phyloP scores from a whole-genome alignment of 1,139 yeast species.

The Waltiozyma sp. region DNA sequence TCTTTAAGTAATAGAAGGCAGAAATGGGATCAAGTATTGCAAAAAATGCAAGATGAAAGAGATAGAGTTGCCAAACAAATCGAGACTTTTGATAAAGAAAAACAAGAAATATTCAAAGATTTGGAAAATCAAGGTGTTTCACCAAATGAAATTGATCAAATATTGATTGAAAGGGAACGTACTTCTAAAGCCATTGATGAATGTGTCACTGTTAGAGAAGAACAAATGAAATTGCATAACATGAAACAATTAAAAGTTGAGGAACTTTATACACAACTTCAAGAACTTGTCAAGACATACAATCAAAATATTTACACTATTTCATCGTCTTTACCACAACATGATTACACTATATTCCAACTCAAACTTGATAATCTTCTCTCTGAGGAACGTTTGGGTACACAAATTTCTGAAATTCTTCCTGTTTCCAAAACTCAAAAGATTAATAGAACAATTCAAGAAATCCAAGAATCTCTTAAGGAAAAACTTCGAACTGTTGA shows the following conservation, averaged over 20 bases:
- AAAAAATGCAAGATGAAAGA: slow-evolving; percentile 46
- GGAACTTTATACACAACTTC: slow-evolving; percentile 38
- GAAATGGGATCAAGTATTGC: slow-evolving; percentile 52
- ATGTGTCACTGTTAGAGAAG: slow-evolving; percentile 25
- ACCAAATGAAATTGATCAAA: slow-evolving; percentile 48
- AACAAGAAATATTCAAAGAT: slow-evolving; percentile 33
- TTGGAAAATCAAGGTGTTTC: slow-evolving; percentile 48
- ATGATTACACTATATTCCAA: slow-evolving; percentile 24
- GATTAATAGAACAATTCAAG: slow-evolving; percentile 13
- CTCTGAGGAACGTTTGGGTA: slow-evolving; percentile 25
- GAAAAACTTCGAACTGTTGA: slow-evolving; percentile 40
- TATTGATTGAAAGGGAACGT: slow-evolving; percentile 51
- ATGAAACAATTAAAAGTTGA: slow-evolving; percentile 39
- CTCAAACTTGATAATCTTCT: slow-evolving; percentile 27
- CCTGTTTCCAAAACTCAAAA: slow-evolving; percentile 22
- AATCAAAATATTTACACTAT: slow-evolving; percentile 43
- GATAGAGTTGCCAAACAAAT: slow-evolving; percentile 34
- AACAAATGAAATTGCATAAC: slow-evolving; percentile 25
- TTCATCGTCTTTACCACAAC: slow-evolving; percentile 17
- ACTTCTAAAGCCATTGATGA: slow-evolving; percentile 46
- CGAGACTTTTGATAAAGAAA: slow-evolving; percentile 32
- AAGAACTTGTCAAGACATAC: slow-evolving; percentile 41
- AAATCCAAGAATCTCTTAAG: slow-evolving; percentile 36
- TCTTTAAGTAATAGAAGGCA: slow-evolving; percentile 52
- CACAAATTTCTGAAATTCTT: slow-evolving; percentile 27